These are phyloP conservation scores for Clathrus columnatus DNA, from an alignment of 768 basidiomycete genomes.

Conservation along the genomic window DNA sequence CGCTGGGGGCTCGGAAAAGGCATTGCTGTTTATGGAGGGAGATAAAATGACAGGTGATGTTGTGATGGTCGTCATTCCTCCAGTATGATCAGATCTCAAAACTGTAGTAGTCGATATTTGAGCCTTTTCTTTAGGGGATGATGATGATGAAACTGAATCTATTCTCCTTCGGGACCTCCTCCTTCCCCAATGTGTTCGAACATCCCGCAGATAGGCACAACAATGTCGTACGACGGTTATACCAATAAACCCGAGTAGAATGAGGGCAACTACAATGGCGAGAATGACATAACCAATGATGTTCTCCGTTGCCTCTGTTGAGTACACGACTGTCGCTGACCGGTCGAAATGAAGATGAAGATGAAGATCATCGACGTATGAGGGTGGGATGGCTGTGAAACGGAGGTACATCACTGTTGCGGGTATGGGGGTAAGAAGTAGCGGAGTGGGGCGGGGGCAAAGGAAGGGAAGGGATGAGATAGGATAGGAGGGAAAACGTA, in stretches of 20 bases:
- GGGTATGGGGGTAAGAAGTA: not conserved
- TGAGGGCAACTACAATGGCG: not conserved
- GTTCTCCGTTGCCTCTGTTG: not conserved
- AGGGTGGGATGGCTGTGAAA: not conserved
- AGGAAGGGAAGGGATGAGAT: not conserved
- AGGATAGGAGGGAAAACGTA: no score
- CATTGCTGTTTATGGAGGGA: not conserved
- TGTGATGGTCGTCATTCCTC: not conserved
- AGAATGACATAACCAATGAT: constrained; percentile 4
- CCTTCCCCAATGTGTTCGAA: not conserved
- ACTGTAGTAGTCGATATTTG: not conserved
- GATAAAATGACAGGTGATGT: not conserved
- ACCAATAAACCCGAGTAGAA: not conserved
- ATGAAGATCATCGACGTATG: not conserved
- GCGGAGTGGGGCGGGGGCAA: not conserved
- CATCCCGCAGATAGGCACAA: not conserved
- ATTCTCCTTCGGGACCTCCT: not conserved
- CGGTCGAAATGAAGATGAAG: not conserved
- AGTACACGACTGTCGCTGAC: not conserved
- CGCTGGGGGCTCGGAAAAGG: no score
- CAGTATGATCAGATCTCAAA: not conserved
- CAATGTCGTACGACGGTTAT: constrained; percentile 1
- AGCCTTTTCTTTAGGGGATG: not conserved
- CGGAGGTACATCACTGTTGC: not conserved
- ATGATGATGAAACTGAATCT: not conserved